Base-by-base conservation (phyloP, 176 grass and related monocot species). In the Rhynchospora pubera region DNA sequence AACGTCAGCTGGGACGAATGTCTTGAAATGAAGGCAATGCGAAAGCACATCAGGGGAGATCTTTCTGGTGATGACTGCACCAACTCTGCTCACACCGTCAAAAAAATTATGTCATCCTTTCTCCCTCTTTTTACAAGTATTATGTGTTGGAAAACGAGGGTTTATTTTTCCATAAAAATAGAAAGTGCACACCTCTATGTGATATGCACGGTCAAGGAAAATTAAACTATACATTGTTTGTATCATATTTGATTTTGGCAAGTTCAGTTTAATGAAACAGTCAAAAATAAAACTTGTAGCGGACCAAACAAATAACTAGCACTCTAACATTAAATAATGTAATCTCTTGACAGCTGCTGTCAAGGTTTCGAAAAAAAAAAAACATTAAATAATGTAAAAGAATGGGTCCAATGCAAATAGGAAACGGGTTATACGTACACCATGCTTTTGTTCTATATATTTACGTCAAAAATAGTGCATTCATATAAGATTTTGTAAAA, bases 1-100 rank as follows among this genome's bases (percentile, higher is more conserved):
- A 46, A 67, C 79, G 79, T 82, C 79, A 82, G 79, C 79, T 19
- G 21, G 8, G 47, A 82, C 21, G 57, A 82, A 82, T 82, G 61
- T 82, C 43, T 82, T 26, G 32, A 53, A 65, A 65, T 11, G 79
- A 66, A 82, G 79, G 44, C 30, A 82, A 82, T 34, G 12, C 42
- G 79, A 82, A 82, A 62, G 16, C 19, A 80, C 57, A 80, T 45
- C 79, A 82, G 15, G 0, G 0, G 5, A 80, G 78, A 80, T 80
- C 62, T 80, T 80, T 63, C 77, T 3, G 59, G 57, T 80, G 78
- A 80, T 80, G 3, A 55, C 55, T 63, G 57, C 78, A 80, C 78
- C 78, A 63, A 80, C 78, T 80, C 57, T 63, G 18, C n/a, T 63
- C 11, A 32, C 43, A 47, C 66, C 44, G 61, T 53, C 61, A 65